Evolutionary conservation across 2,329 filamentous ascomycete species (phyloP), one percentile per base, ranked within the genome.

Genomic region (Lachnellula cervina): DNA sequence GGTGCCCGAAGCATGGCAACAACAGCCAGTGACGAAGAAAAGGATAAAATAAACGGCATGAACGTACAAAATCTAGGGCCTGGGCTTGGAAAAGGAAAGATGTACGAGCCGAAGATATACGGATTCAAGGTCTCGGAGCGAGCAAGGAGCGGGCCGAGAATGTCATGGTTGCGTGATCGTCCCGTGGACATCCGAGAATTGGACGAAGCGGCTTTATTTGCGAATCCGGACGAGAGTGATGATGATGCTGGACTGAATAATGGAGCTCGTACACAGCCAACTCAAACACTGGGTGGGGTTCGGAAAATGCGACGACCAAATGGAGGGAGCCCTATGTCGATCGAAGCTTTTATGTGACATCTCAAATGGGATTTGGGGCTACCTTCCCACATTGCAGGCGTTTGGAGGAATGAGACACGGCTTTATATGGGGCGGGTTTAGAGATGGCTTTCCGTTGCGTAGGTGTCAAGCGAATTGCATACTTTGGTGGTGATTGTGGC

Each of bases 71-170:
- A 97, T 71, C 87, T 97, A 62, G 92, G 88, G 1, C 92, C 94
- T 0, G 90, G 91, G 1, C 79, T 99, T 2, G 94, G 94, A 11
- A 77, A 77, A 49, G 84, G 84, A 57, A 90, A 86, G 71, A 90
- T 97, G 66, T 97, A 97, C 74, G 90, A 97, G 70, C 91, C 94
- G 57, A 88, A 87, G 64, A 97, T 99, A 70, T 99, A 97, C 73
- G 94, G 94, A 28, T 99, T 99, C 77, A 84, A 88, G 59, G 94
- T 99, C 21, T 93, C 89, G 17, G 94, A 97, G 73, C 80, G 92
- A 56, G 90, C 94, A 43, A 84, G 89, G 63, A 91, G 89, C 23
- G 94, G 94, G 0, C 94, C 94, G 13, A 82, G 94, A 59, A 99
- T 99, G 94, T 91, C 92, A 70, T 99, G 94, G 94, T 76, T 99